Evolutionary conservation across 257 asterid genomes (phyloP), one percentile per base, ranked within the genome.

Genomic region (Linaria vulgaris): DNA sequence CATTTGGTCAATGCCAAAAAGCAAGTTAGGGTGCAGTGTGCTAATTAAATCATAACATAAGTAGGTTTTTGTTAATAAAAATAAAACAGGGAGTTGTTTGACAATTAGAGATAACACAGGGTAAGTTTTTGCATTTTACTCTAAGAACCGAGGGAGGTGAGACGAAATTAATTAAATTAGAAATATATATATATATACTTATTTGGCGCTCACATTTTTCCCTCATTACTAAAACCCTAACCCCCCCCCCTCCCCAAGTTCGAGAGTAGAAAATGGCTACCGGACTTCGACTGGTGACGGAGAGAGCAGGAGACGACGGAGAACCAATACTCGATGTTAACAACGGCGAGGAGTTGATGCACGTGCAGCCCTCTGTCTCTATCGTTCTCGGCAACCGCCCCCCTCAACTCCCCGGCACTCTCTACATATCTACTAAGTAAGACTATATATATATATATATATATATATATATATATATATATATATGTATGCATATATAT

Each of bases 351-450:
- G 96, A 86, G 74, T 74, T 86, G 57, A 67, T 88, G 77, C 90
- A 71, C 81, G 82, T 78, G 7, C 85, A 78, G 71, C 81, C 82
- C 1, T 72, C 72, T 23, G 95, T 85, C 74, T 64, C 96, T 44
- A 71, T 91, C 44, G 96, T 80, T 51, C 83, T 91, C 45, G 95
- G 87, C 19, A 80, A 80, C 82, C 85, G 66, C 52, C 73, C 76
- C 2, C 78, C 90, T 49, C 87, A 86, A 46, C 76, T 83, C 15
- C 85, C 91, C 30, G 98, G 98, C 63, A 86, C 91, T 70, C 98
- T 91, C 70, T 86, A 81, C 82, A 78, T 91, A 70, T 71, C 98
- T 72, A 72, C 85, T 49, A 91, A 80, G 98, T 91, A 79, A 4
- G 37, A 12, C 1, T 16, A 19, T 4, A 17, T 51, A 17, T 3